Evolutionary conservation across 139 green algal genomes (phyloP), one percentile per base, ranked within the genome.

Genomic region (Marvania coccoides): DNA sequence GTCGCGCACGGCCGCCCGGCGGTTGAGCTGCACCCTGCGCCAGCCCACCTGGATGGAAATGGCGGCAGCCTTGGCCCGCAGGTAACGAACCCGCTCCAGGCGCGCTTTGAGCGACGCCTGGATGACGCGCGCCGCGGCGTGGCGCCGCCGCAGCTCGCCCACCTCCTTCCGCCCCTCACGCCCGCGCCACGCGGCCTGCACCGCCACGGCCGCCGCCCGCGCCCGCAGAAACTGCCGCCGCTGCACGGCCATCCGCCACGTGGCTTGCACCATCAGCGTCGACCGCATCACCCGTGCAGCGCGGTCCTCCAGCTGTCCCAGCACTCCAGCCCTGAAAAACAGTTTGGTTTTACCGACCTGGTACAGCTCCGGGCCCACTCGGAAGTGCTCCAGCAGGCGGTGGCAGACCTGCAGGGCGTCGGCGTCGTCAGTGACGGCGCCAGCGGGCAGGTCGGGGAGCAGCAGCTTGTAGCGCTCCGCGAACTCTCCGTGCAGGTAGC

Each of bases 301-400:
- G 19, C 67, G 58, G 28, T 88, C 76, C 42, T 89, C 83, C 54
- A 89, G 62, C 35, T 73, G 76, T 5, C 84, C 90, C 65, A 96
- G 79, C 58, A 91, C 81, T 0, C 90, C 90, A 15, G 79, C 78
- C 24, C 77, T 74, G 73, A 95, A 93, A 78, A 96, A 96, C 14
- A 96, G 62, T 71, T 90, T 93, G 48, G 80, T 93, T 30, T 53
- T 72, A 15, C 88, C 88, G 28, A 87, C 67, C 63, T 86, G 77
- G 63, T 85, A 93, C 73, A 85, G 72, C 12, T 37, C 63, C 1
- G 46, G 3, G 3, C 69, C 56, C 19, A 95, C 73, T 4, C 72
- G 48, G 63, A 93, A 94, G 54, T 81, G 58, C 6, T 70, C 38
- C 47, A 95, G 75, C 56, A 95, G 63, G 36, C 47, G 36, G 40